Evolutionary conservation across 768 basidiomycete genomes (phyloP), one percentile per base, ranked within the genome.

Genomic region (Leccinum subgranulosum): DNA sequence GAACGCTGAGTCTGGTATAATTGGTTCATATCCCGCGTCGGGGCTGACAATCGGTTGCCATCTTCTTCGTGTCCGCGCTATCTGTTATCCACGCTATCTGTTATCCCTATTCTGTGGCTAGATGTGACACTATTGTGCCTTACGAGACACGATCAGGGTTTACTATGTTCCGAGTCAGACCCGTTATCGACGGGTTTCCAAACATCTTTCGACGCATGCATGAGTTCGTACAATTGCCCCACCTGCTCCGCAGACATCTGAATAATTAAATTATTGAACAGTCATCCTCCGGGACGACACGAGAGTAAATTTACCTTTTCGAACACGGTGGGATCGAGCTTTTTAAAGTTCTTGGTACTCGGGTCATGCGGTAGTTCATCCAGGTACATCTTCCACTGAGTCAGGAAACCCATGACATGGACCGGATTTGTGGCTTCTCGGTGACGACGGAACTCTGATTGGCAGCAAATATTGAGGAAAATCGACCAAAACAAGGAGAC

Each of bases 321-420:
- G 61, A 91, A 83, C 25, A 84, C 67, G 1, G 83, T 85, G 10
- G 84, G 70, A 69, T 94, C 90, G 36, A 94, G 74, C 58, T 74
- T 87, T 70, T 82, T 86, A 65, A 89, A 92, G 33, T 64, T 66
- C 53, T 74, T 69, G 3, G 69, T 74, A 9, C 53, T 54, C 6
- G 74, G 67, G 14, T 78, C 81, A 27, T 65, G 73, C 12, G 85
- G 85, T 33, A 89, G 70, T 58, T 83, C 74, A 64, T 96, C 92
- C 55, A 98, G 79, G 72, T 99, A 98, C 57, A 83, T 71, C 72
- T 96, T 97, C 96, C 96, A 99, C 66, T 98, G 92, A 3, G 89
- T 88, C 9, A 98, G 79, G 69, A 99, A 99, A 3, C 93, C 94
- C 70, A 98, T 96, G 60, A 98, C 85, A 70, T 98, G 86, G 8